Evolutionary conservation across 2,329 filamentous ascomycete genomes (phyloP), one percentile per base, ranked within the genome.

Genomic region (Trichoderma arundinaceum): DNA sequence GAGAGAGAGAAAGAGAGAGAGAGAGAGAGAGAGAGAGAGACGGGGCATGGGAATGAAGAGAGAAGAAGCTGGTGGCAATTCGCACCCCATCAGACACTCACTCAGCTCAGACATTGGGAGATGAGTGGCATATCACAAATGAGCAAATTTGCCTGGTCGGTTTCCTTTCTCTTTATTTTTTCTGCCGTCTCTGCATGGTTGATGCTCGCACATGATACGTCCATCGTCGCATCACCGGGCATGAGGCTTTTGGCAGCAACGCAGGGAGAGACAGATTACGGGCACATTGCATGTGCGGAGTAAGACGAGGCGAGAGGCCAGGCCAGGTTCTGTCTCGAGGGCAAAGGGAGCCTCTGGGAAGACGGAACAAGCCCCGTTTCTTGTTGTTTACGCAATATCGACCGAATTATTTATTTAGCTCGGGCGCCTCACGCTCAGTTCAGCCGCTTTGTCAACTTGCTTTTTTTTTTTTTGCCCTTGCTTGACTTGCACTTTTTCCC

Each of bases 401-500:
- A 48, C 46, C 46, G 38, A 35, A 52, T 19, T 15, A 44, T 44
- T 53, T 33, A 53, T 53, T 62, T 62, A 62, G 59, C 48, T 43
- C 59, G 48, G 28, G 48, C 59, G 59, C 59, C 59, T 62, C 59
- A 35, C 35, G 15, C 59, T 52, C 59, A 43, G 38, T 52, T 53
- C 59, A 62, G 59, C 59, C 46, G 59, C 59, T 62, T 62, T 32
- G 38, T 33, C 59, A 62, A 52, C 48, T n/a, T 53, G 17, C 48
- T 53, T 44, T 53, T 13, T 52, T 48, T 19, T 22, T 49, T n/a
- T 38, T 58, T 7, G 33, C 44, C 41, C 58, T 46, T 35, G 22
- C 46, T 61, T 52, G 35, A 38, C 7, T 17, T 19, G 15, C 6
- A 33, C 28, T 22, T 17, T 28, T 12, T 22, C 33, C 33, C 22